Base-by-base conservation (phyloP, 2,329 filamentous ascomycete species). In the Paecilomyces fulvus region DNA sequence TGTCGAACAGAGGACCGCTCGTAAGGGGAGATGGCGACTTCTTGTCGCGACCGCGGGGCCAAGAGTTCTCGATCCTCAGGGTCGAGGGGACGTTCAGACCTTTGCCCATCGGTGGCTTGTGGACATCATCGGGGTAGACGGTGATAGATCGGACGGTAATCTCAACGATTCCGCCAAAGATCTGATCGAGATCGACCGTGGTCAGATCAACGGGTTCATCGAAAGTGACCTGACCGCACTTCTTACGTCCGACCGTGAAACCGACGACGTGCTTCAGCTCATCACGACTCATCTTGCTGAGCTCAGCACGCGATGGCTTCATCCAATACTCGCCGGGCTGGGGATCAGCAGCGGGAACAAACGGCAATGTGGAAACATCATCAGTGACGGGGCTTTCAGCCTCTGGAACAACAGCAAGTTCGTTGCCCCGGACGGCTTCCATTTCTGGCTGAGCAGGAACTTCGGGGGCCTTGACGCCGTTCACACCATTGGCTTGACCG, bases 31-130 rank as follows among this genome's bases (percentile, higher is more conserved):
- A 67, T 64, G 65, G 80, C 51, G 77, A 75, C 61, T 78, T 80
- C 69, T 82, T 83, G 61, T 85, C 82, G 54, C 78, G 75, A 68
- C 82, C 82, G 56, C 92, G 88, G 30, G 94, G 94, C 87, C 90
- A 97, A 0, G 92, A 96, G 68, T 97, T 92, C 69, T 94, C 87
- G 10, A 99, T 81, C n/a, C 82, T 84, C 61, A 99, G 92, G 37
- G 83, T 85, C 0, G 94, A 90, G 2, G 91, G 92, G 7, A 96
- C 90, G 66, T 99, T 99, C 61, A 99, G 80, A 5, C 90, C 92
- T 67, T 91, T 90, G 57, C 95, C 94, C 57, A 86, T 81, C 0
- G 87, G 82, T 14, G 94, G 92, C 74, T 96, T 99, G 68, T 85
- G 85, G 4, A 82, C 80, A 46, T 85, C 79, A 49, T 87, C 82